Conservation (phyloP, 1,284 basidiomycete genomes). For the Veloboletus limbatus region DNA sequence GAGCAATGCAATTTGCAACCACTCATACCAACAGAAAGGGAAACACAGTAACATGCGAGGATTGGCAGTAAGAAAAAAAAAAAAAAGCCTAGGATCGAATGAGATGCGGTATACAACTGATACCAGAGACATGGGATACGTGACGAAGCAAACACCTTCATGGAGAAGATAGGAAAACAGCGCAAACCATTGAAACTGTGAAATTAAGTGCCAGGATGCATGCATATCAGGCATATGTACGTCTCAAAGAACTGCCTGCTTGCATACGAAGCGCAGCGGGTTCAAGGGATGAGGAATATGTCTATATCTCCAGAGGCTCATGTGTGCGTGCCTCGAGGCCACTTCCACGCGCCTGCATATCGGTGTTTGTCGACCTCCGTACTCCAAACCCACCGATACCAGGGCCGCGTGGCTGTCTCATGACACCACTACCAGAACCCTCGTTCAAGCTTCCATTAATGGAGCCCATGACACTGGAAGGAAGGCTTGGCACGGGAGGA, state of each 20-base stretch:
- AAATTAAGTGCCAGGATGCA: slow-evolving; percentile 21
- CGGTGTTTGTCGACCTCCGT: slow-evolving; percentile 54
- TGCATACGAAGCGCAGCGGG: too few species aligned
- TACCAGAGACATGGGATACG: slow-evolving; percentile 12
- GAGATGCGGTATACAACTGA: slow-evolving; percentile 32
- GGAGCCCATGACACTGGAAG: slow-evolving; percentile 48
- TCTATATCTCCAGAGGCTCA: slow-evolving; percentile 78
- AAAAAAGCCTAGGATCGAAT: slow-evolving; percentile 8
- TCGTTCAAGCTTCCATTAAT: slow-evolving; percentile 42
- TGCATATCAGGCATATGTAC: slow-evolving; percentile 28
- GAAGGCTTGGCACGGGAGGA: slow-evolving; percentile 77
- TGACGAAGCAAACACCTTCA: slow-evolving; percentile 9
- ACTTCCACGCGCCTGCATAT: slow-evolving; percentile 52
- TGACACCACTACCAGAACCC: slow-evolving; percentile 53
- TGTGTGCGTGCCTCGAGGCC: slow-evolving; percentile 79
- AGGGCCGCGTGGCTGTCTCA: slow-evolving; percentile 79
- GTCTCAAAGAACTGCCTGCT: slow-evolving; percentile 20
- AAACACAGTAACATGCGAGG: background rate
- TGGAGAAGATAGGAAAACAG: background rate
- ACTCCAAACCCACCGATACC: slow-evolving; percentile 66
- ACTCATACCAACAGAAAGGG: background rate
- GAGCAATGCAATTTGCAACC: slow-evolving; percentile 6
- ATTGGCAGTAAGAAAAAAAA: background rate
- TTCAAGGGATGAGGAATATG: background rate
- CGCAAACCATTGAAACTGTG: slow-evolving; percentile 12